phyloP scores from a whole-genome alignment of 345 rosid species.

The Salix suchowensis region DNA sequence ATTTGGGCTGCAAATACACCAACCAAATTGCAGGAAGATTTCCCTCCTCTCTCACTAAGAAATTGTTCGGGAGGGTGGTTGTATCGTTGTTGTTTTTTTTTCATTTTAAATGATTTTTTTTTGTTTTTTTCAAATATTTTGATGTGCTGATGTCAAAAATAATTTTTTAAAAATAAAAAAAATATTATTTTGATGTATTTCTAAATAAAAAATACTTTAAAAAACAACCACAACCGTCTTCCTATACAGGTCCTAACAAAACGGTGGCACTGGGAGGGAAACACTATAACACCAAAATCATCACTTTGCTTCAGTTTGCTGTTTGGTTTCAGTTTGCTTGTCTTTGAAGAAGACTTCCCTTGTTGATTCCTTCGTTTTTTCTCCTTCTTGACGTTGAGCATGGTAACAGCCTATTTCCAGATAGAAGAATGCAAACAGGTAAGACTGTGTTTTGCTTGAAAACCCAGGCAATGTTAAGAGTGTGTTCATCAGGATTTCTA shows the following conservation, averaged over 20 bases:
- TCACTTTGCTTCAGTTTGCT: constrained; percentile 4
- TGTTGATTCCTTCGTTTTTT: constrained; percentile 39
- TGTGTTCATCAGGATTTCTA: neutral
- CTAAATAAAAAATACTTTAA: no score
- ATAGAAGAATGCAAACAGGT: neutral
- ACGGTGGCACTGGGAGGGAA: constrained; percentile 4
- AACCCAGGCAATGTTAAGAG: neutral
- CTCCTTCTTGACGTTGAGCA: constrained; percentile 81
- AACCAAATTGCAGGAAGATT: neutral
- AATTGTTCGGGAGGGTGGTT: no score
- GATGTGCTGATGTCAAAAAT: no score
- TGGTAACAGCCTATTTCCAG: constrained; percentile 59
- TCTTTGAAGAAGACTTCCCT: constrained; percentile 29
- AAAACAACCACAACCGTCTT: no score
- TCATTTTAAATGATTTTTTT: no score
- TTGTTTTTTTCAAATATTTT: no score
- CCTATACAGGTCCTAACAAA: neutral
- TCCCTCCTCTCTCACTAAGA: no score
- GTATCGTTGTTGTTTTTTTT: no score
- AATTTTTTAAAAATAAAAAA: no score
- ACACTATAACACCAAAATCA: constrained; percentile 14
- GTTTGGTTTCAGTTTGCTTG: constrained; percentile 51
- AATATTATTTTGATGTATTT: no score
- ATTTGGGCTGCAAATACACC: neutral
- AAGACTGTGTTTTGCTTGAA: neutral